Evolutionary conservation across 2,329 filamentous ascomycete species (phyloP).

Genomic region (Aphanoascus verrucosus): DNA sequence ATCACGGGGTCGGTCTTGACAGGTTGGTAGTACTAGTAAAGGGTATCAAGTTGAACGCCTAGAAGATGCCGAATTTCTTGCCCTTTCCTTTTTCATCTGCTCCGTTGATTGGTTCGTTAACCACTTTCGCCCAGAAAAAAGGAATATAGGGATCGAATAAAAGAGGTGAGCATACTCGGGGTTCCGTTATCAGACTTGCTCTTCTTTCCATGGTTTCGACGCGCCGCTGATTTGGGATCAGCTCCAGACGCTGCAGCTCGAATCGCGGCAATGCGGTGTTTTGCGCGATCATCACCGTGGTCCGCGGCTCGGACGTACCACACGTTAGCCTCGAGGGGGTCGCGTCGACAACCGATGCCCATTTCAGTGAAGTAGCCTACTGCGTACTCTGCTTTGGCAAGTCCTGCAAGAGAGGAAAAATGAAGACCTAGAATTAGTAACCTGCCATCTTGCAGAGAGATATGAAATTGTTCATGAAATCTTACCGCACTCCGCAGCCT

Average conservation of each 20-base stretch:
- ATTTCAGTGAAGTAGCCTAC: constrained; percentile 97
- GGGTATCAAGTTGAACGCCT: not conserved
- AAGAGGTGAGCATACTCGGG: not conserved
- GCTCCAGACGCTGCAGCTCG: constrained; percentile 61
- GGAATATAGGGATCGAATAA: not conserved
- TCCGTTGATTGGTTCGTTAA: not conserved
- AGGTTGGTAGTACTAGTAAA: too few species aligned
- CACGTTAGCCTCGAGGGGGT: constrained; percentile 92
- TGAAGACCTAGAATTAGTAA: constrained; percentile 7
- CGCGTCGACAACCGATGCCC: constrained; percentile 89
- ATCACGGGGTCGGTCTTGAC: not conserved
- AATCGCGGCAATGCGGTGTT: constrained; percentile 76
- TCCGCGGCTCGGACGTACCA: constrained; percentile 97
- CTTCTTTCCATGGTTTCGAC: constrained; percentile 13
- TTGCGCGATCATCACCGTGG: constrained; percentile 79
- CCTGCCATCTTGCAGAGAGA: not conserved
- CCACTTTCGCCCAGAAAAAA: not conserved
- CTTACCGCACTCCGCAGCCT: constrained; percentile 75
- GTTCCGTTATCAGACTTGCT: constrained; percentile 16
- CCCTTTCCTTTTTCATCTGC: constrained; percentile 17
- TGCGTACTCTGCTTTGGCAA: constrained; percentile 72
- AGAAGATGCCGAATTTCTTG: constrained; percentile 22
- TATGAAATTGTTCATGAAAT: not conserved
- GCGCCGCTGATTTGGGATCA: constrained; percentile 21
- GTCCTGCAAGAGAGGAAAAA: constrained; percentile 24